These are phyloP conservation scores for Kazachstania bromeliacearum DNA, from an alignment of 805 yeast species.

Conservation along the genomic window DNA sequence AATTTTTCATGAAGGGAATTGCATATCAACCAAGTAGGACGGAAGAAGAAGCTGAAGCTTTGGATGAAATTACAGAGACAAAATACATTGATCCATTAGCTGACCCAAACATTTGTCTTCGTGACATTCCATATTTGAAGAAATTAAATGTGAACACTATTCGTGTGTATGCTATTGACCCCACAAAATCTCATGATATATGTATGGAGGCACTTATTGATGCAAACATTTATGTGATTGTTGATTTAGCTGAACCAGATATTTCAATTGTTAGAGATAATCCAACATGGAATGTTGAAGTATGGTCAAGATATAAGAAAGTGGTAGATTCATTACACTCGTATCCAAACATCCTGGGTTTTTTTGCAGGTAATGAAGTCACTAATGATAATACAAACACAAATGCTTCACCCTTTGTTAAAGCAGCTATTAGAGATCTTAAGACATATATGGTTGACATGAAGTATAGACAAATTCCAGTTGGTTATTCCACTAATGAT, in stretches of 20 bases:
- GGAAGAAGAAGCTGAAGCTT: conserved; percentile 29
- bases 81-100: conserved; percentile 67
- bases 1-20: conserved; percentile 79
- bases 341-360: conserved; percentile 79
- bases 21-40: conserved; percentile 66
- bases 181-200: conserved; percentile 56
- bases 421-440: conserved; percentile 90
- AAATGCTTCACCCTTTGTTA: conserved; percentile 85
- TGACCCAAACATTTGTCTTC: conserved; percentile 54
- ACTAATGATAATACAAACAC: conserved; percentile 77
- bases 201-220: conserved; percentile 69
- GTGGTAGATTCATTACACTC: conserved; percentile 74
- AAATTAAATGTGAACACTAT: conserved; percentile 66
- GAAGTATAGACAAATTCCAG: conserved; percentile 69
- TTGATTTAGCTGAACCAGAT: conserved; percentile 84
- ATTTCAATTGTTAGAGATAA: conserved; percentile 63
- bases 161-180: conserved; percentile 80
- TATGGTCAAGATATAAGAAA: conserved; percentile 66
- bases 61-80: conserved; percentile 9
- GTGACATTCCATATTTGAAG: conserved; percentile 73
- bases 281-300: conserved; percentile 69
- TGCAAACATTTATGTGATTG: conserved; percentile 85
- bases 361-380: conserved; percentile 97
- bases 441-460: conserved; percentile 60
- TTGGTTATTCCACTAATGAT: conserved; percentile 90